Percentiles rank a stretch among this genome's conserved stretches.
Conservation (phyloP, 2,329 filamentous ascomycete genomes). For the Trichoderma harzianum region DNA sequence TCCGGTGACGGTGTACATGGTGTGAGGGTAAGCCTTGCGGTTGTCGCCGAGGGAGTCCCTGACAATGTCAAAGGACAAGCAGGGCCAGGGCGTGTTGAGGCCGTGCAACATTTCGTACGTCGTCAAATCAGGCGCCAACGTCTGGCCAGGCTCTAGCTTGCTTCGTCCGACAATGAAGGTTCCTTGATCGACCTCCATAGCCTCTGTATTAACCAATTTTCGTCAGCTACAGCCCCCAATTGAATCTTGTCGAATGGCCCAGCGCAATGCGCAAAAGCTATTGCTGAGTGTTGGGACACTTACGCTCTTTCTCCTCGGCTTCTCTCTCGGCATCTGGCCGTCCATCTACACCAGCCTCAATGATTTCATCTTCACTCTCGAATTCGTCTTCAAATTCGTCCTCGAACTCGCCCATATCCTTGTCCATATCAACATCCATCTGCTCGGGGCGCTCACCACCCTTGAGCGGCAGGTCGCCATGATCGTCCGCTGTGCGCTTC, state of each 20-base stretch:
- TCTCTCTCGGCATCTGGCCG: constrained; percentile 89
- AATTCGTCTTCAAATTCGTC: constrained; percentile 93
- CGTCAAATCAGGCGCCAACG: constrained; percentile 84
- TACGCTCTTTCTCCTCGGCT: constrained; percentile 74
- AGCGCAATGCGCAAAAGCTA: neutral
- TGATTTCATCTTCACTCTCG: constrained; percentile 83
- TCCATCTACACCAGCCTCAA: constrained; percentile 92
- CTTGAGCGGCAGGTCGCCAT: constrained; percentile 52
- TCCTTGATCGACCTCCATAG: constrained; percentile 90
- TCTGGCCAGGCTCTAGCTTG: constrained; percentile 86
- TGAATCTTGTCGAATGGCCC: neutral
- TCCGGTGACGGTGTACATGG: constrained; percentile 89
- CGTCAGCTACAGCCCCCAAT: neutral
- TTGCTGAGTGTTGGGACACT: constrained; percentile 18
- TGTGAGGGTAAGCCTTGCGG: constrained; percentile 89
- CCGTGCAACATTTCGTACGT: constrained; percentile 98
- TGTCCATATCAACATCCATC: constrained; percentile 61
- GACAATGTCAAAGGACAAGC: constrained; percentile 91
- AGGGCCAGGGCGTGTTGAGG: constrained; percentile 92
- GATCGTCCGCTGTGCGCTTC: constrained; percentile 54
- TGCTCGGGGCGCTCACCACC: constrained; percentile 58
- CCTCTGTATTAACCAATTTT: constrained; percentile 44
- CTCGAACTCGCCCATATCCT: constrained; percentile 78
- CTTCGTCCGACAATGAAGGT: constrained; percentile 95
- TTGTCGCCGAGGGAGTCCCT: constrained; percentile 82